These are phyloP conservation scores for Ceratocystis smalleyi DNA, from an alignment of 2,329 filamentous ascomycete species.

Conservation along the genomic window DNA sequence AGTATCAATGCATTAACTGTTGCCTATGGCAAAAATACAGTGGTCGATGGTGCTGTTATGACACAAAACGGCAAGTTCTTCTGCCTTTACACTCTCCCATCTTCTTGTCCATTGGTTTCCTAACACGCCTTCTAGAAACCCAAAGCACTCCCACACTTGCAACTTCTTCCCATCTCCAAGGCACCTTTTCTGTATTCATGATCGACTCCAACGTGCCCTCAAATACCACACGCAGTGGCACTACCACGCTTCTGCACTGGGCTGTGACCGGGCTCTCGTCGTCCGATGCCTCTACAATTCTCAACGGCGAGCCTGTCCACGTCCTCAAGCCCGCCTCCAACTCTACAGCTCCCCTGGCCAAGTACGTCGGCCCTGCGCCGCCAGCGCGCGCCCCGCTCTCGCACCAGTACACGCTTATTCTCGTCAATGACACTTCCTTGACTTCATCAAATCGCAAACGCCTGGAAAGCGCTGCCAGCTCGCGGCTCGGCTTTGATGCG, in stretches of 20 bases:
- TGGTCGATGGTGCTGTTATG: constrained; percentile 27
- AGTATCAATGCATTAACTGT: constrained; percentile 28
- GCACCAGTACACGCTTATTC: constrained; percentile 28
- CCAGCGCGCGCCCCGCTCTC: constrained; percentile 26
- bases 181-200: constrained; percentile 28
- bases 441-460: constrained; percentile 20
- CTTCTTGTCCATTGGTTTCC: not conserved
- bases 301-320: constrained; percentile 23
- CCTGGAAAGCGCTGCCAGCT: constrained; percentile 22
- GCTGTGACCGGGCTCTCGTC: constrained; percentile 28
- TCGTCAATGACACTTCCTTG: constrained; percentile 26
- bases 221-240: constrained; percentile 21
- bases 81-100: not conserved
- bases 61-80: constrained; percentile 25
- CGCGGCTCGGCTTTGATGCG: constrained; percentile 24
- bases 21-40: constrained; percentile 25
- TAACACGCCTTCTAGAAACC: constrained; percentile 21
- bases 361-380: constrained; percentile 27
- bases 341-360: constrained; percentile 20
- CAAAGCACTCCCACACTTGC: constrained; percentile 25
- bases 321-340: constrained; percentile 21
- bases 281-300: constrained; percentile 14
- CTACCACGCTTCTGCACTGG: constrained; percentile 35
- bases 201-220: constrained; percentile 34
- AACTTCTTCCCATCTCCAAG: constrained; percentile 26